Percentiles rank a stretch among this genome's conserved stretches.
These are phyloP conservation scores for Polygonum maritimum DNA, from an alignment of 148 eudicot species.

Conservation along the genomic window DNA sequence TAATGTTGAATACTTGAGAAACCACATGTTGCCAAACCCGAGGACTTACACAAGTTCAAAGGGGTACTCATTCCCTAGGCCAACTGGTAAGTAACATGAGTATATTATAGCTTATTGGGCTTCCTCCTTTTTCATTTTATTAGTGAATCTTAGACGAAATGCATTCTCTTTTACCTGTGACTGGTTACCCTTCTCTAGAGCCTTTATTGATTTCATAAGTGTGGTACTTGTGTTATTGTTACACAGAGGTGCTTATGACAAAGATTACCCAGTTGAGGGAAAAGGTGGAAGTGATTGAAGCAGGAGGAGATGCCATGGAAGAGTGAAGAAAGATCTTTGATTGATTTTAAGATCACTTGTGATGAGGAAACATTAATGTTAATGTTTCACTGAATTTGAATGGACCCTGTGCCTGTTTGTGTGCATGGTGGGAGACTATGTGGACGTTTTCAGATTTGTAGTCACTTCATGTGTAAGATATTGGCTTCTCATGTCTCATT, in stretches of 20 bases:
- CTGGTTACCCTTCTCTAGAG: background rate
- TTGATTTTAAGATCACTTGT: background rate
- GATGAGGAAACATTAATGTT: background rate
- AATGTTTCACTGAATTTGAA: background rate
- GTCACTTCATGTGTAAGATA: background rate
- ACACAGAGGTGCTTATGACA: constrained; percentile 65
- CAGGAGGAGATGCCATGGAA: constrained; percentile 83
- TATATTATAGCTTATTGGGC: background rate
- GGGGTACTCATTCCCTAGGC: constrained; percentile 74
- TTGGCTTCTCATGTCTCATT: background rate
- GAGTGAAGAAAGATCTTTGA: constrained; percentile 26
- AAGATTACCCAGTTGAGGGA: constrained; percentile 51
- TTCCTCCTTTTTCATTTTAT: background rate
- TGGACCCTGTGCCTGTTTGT: background rate
- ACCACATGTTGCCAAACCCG: constrained; percentile 65
- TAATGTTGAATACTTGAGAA: constrained; percentile 71
- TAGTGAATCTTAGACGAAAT: background rate
- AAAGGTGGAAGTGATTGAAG: constrained; percentile 35
- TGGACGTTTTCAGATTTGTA: background rate
- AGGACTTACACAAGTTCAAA: constrained; percentile 68
- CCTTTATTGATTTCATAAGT: background rate
- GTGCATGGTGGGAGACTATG: background rate
- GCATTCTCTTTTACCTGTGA: background rate
- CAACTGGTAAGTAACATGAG: constrained; percentile 48
- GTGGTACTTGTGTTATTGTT: background rate